Evolutionary conservation across 257 asterid species (phyloP).

Genomic region (Schizonepeta tenuifolia): DNA sequence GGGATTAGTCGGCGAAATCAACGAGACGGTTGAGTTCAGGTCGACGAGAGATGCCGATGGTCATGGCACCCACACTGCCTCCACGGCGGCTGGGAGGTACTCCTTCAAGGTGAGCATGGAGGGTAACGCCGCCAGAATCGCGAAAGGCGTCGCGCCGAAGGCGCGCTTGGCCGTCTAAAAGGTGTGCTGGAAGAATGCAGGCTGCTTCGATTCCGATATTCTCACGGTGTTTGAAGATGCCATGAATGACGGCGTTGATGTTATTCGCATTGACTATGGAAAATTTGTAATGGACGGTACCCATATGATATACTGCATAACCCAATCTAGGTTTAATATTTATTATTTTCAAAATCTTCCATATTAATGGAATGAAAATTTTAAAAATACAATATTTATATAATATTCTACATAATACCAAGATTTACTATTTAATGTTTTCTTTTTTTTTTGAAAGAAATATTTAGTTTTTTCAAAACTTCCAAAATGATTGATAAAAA

Average conservation of each 20-base stretch:
- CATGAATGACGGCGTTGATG: conserved; percentile 91
- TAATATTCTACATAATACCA: too few species aligned
- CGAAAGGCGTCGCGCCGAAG: conserved; percentile 97
- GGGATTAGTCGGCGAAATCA: conserved; percentile 71
- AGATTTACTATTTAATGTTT: too few species aligned
- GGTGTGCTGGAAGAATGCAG: conserved; percentile 89
- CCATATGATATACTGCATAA: too few species aligned
- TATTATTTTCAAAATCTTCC: too few species aligned
- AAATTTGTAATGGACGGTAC: too few species aligned
- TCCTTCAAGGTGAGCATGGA: conserved; percentile 81
- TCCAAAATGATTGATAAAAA: too few species aligned
- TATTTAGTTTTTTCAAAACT: too few species aligned
- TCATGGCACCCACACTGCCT: conserved; percentile 97
- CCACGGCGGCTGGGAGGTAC: conserved; percentile 96
- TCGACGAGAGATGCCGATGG: conserved; percentile 98
- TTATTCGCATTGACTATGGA: too few species aligned
- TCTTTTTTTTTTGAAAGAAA: too few species aligned
- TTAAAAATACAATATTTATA: too few species aligned
- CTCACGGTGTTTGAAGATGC: conserved; percentile 97
- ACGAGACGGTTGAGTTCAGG: conserved; percentile 73
- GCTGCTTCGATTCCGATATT: conserved; percentile 97
- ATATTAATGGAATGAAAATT: too few species aligned
- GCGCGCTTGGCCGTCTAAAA: conserved; percentile 88
- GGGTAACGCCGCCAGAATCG: conserved; percentile 91
- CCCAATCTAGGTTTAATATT: too few species aligned